These are phyloP conservation scores for Alternaria alternata DNA, from an alignment of 2,329 filamentous ascomycete genomes.

Conservation along the genomic window DNA sequence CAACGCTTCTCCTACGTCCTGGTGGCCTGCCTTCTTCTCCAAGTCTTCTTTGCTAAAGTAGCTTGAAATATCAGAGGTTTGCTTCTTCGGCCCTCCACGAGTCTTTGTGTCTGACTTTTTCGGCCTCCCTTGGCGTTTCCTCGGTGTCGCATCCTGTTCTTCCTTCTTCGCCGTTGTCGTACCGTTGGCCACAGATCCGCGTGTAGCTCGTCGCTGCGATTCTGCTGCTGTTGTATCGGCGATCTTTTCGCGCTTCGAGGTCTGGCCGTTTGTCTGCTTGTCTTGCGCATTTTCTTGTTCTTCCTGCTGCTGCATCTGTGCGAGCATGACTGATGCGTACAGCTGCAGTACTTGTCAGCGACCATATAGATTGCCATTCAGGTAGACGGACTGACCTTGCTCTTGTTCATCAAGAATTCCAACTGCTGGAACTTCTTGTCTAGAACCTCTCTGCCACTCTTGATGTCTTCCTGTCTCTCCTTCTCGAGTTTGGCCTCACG, in stretches of 20 bases:
- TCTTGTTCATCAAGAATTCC: conserved; percentile 62
- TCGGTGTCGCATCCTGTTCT: conserved; percentile 25
- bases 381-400: conserved; percentile 48
- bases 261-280: conserved; percentile 55
- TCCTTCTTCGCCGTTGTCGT: conserved; percentile 24
- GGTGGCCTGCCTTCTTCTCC: conserved; percentile 60
- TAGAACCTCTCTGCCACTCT: conserved; percentile 55
- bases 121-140: conserved; percentile 47
- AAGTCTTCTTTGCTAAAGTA: conserved; percentile 69
- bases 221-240: conserved; percentile 57
- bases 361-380: not conserved
- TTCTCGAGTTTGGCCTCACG: conserved; percentile 54
- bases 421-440: conserved; percentile 62
- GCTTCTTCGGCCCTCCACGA: conserved; percentile 51
- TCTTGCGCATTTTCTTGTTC: conserved; percentile 57
- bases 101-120: conserved; percentile 48
- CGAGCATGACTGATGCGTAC: conserved; percentile 61
- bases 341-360: conserved; percentile 39
- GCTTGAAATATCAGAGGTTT: conserved; percentile 60
- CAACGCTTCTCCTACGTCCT: conserved; percentile 64
- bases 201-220: conserved; percentile 57
- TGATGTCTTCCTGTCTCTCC: conserved; percentile 57
- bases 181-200: conserved; percentile 41
- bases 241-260: conserved; percentile 56
- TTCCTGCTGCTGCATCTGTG: conserved; percentile 62